phyloP scores from a whole-genome alignment of 352 stramenopile species.

The Phytophthora sp. region DNA sequence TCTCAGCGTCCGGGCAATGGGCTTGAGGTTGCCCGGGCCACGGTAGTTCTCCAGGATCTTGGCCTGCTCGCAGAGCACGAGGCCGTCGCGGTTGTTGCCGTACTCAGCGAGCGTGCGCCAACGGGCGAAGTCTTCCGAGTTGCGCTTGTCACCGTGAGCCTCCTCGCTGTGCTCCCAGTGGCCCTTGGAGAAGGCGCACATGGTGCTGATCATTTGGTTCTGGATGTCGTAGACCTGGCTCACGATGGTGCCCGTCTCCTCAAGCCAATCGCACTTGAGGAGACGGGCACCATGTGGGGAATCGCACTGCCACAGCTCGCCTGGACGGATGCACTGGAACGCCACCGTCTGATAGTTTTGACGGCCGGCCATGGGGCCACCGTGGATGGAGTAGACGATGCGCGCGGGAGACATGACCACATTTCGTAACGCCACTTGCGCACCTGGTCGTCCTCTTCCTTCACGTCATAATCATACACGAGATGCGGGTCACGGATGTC shows the following conservation, averaged over 20 bases:
- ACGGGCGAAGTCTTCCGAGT: conserved; percentile 55
- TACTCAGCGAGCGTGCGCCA: conserved; percentile 57
- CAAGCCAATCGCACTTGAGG: conserved; percentile 65
- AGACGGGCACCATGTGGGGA: no score
- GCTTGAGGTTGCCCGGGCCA: conserved; percentile 50
- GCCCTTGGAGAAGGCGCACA: conserved; percentile 61
- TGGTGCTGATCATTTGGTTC: conserved; percentile 59
- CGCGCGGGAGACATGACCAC: conserved; percentile 37
- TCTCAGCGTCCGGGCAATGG: conserved; percentile 53
- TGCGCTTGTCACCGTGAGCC: conserved; percentile 66
- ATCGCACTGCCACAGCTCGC: conserved; percentile 58
- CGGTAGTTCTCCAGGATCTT: conserved; percentile 50
- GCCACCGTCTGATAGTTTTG: conserved; percentile 60
- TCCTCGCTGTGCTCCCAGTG: conserved; percentile 57
- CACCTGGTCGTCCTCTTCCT: conserved; percentile 10
- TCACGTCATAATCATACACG: conserved; percentile 54
- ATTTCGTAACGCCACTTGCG: conserved; percentile 62
- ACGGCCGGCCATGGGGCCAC: conserved; percentile 51
- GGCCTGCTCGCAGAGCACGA: conserved; percentile 59
- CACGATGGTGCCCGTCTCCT: conserved; percentile 55
- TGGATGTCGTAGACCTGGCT: conserved; percentile 52
- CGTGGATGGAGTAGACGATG: conserved; percentile 61
- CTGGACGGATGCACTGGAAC: conserved; percentile 54
- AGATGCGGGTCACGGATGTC: conserved; percentile 56
- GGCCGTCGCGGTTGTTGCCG: conserved; percentile 53